Conservation (phyloP, 768 basidiomycete genomes). For the Naganishia randhawae region DNA sequence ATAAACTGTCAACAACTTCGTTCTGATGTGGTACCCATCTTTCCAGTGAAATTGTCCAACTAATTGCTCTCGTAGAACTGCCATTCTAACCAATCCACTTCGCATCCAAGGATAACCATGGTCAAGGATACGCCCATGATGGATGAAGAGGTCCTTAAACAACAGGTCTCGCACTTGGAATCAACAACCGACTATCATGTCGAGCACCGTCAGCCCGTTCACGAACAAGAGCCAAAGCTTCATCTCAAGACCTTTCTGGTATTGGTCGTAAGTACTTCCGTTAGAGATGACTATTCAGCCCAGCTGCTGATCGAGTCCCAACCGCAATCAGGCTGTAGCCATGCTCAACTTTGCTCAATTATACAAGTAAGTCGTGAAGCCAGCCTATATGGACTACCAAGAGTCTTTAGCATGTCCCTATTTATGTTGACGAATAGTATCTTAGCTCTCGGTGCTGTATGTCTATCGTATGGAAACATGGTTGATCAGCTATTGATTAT, state of each 20-base stretch:
- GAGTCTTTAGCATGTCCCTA: slow-evolving; percentile 5
- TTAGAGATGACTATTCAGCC: too few species aligned
- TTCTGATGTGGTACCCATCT: too few species aligned
- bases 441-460: slow-evolving; percentile 18
- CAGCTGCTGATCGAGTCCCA: too few species aligned
- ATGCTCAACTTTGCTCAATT: slow-evolving; percentile 7
- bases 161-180: not conserved
- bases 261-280: not conserved
- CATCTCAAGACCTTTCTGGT: slow-evolving; percentile 16
- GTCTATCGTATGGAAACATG: not conserved
- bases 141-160: not conserved
- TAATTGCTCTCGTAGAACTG: too few species aligned
- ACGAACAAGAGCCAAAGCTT: not conserved
- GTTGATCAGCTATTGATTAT: not conserved
- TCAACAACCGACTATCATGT: slow-evolving; percentile 22
- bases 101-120: slow-evolving; percentile 18
- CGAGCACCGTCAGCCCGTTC: slow-evolving; percentile 21
- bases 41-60: too few species aligned
- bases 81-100: too few species aligned
- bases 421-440: not conserved
- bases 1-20: too few species aligned
- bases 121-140: not conserved
- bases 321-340: not conserved
- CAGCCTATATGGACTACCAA: not conserved
- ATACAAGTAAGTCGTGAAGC: slow-evolving; percentile 14